Percentiles rank a stretch among this genome's conserved stretches.
Conservation (phyloP, 495 filamentous ascomycete genomes). For the Xylaria sp. region DNA sequence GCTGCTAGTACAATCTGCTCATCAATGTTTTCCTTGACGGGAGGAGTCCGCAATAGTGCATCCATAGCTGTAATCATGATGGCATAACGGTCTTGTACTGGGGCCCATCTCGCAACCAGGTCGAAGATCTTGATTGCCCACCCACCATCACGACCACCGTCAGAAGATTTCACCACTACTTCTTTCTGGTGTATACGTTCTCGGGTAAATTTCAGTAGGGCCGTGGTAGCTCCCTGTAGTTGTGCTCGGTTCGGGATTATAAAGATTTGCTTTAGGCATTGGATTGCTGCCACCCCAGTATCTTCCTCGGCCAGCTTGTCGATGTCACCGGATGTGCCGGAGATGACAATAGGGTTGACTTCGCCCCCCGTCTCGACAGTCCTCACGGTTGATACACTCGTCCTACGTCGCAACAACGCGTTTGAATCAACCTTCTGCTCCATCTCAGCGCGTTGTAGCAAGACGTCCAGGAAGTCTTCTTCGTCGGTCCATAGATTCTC, state of each 20-base stretch:
- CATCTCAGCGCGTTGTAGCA: constrained; percentile 66
- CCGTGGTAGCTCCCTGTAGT: constrained; percentile 72
- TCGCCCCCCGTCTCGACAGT: constrained; percentile 71
- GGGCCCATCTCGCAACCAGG: constrained; percentile 79
- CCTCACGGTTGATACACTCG: constrained; percentile 78
- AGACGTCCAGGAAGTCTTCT: constrained; percentile 67
- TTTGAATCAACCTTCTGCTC: constrained; percentile 72
- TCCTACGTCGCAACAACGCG: constrained; percentile 64
- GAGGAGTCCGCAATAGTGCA: constrained; percentile 65
- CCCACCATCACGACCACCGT: constrained; percentile 53
- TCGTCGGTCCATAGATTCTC: constrained; percentile 83
- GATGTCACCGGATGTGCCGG: constrained; percentile 78
- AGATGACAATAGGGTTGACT: constrained; percentile 71
- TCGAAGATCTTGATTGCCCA: constrained; percentile 85
- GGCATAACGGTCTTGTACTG: constrained; percentile 89
- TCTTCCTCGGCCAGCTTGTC: constrained; percentile 87
- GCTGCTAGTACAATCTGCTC: constrained; percentile 75
- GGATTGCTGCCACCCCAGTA: constrained; percentile 80
- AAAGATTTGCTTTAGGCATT: constrained; percentile 82
- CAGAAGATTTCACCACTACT: constrained; percentile 44
- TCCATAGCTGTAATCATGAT: constrained; percentile 84
- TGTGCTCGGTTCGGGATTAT: constrained; percentile 76
- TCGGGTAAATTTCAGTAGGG: constrained; percentile 74
- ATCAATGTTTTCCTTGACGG: constrained; percentile 69
- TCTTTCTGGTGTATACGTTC: constrained; percentile 61